Percentiles rank a stretch among this genome's conserved stretches.
Conservation (phyloP, 495 filamentous ascomycete species). For the Talaromyces wortmannii region DNA sequence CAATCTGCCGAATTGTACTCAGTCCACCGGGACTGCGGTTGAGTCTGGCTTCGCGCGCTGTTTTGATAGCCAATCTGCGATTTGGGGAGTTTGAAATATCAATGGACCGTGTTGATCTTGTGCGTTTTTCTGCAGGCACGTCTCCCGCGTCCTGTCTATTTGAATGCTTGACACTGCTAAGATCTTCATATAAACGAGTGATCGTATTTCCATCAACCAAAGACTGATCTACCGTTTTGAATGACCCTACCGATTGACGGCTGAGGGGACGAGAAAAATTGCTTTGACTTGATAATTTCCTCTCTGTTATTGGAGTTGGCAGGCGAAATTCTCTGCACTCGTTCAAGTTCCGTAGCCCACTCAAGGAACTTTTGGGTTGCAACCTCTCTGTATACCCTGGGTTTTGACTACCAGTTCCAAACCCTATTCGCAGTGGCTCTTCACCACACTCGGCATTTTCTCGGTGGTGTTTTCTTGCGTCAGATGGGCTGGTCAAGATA, state of each 20-base stretch:
- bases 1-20: neutral
- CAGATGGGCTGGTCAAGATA: slow-evolving; percentile 2
- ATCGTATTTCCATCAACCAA: neutral
- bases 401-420: neutral
- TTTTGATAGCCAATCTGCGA: slow-evolving; percentile 2
- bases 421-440: slow-evolving; percentile 16
- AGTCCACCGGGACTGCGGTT: neutral
- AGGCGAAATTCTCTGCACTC: neutral
- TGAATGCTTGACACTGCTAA: slow-evolving; percentile 9
- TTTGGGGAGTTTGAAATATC: slow-evolving; percentile 25
- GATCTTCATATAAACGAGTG: neutral
- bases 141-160: slow-evolving; percentile 14
- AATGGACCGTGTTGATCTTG: slow-evolving; percentile 26
- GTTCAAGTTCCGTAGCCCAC: slow-evolving; percentile 11
- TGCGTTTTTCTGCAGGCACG: slow-evolving; percentile 15
- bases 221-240: neutral
- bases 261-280: slow-evolving; percentile 33
- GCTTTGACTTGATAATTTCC: slow-evolving; percentile 11
- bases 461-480: slow-evolving; percentile 44
- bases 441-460: slow-evolving; percentile 54
- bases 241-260: slow-evolving; percentile 15
- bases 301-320: neutral
- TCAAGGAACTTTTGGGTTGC: neutral
- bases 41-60: slow-evolving; percentile 3
- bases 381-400: slow-evolving; percentile 13